Conservation (phyloP, 2,329 filamentous ascomycete species). For the Colletotrichum sp. region DNA sequence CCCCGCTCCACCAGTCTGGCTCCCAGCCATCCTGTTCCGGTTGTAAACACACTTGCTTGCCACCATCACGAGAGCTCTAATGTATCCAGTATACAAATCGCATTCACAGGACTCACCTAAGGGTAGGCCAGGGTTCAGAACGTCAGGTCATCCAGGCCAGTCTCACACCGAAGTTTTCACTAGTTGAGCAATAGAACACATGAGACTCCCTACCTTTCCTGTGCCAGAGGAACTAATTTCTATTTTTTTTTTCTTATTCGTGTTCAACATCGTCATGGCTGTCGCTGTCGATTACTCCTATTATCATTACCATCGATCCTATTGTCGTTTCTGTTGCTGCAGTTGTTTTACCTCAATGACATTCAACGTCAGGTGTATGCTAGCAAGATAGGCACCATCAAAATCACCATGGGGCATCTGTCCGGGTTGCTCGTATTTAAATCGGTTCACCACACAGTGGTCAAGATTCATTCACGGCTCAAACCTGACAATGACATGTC, state of each 20-base stretch:
- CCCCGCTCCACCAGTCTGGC: background rate
- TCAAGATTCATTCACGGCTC: background rate
- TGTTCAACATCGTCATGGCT: background rate
- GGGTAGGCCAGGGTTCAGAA: background rate
- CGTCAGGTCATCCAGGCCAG: background rate
- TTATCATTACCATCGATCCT: background rate
- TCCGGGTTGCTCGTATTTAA: background rate
- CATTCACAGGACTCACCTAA: background rate
- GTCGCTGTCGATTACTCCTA: background rate
- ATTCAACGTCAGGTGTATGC: background rate
- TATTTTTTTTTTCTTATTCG: background rate
- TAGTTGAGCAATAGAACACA: background rate
- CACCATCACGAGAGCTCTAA: background rate
- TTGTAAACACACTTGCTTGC: background rate
- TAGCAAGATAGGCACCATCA: background rate
- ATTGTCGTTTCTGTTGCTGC: background rate
- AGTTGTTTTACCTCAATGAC: background rate
- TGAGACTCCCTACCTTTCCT: background rate
- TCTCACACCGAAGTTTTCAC: background rate
- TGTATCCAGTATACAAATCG: background rate
- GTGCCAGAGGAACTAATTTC: background rate
- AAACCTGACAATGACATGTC: background rate
- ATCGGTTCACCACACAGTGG: background rate
- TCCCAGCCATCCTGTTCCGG: background rate
- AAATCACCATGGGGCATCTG: background rate